Evolutionary conservation across 202 grass and related monocot genomes (phyloP), one percentile per base, ranked within the genome.

Genomic region (Musa balbisiana): DNA sequence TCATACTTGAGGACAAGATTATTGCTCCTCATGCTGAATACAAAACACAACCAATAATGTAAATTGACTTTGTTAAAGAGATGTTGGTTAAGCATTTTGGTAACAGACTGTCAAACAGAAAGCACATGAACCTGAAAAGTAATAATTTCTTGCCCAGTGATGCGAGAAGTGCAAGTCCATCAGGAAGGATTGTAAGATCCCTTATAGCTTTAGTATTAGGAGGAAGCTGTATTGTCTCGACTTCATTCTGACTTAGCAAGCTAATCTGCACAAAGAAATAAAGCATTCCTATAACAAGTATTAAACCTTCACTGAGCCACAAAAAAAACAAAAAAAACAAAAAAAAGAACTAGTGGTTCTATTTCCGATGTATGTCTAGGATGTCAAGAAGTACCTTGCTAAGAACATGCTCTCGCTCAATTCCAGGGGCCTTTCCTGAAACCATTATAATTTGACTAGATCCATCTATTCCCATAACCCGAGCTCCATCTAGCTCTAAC

Each of bases 381-480:
- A 52, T 53, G 52, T 66, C 71, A 65, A 80, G 71, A 19, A 24
- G 76, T 87, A 98, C 95, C 90, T 94, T 98, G 81, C 83, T 92
- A 77, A 98, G 79, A 56, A 94, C 71, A 89, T 94, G 88, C 68
- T 98, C 90, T 83, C 73, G 51, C 78, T 87, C 67, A 73, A 85
- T 23, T 83, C 81, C 86, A 68, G 83, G 81, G 69, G 77, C 83
- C 58, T 88, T 92, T 64, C 88, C 87, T 72, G 84, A 92, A 80
- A 90, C 79, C 22, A 94, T 51, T 85, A 94, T 76, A 72, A 81
- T 83, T 8, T 91, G 78, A 71, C 24, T 91, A 56, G 89, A 86
- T 76, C 85, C 89, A 83, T 98, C 87, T 85, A 98, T 90, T 71
- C 71, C 83, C 89, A 98, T 92, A 69, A 94, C 85, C 74, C 89